Base-by-base conservation (phyloP, 352 stramenopile genomes). In the Thalassiosira exigua region DNA sequence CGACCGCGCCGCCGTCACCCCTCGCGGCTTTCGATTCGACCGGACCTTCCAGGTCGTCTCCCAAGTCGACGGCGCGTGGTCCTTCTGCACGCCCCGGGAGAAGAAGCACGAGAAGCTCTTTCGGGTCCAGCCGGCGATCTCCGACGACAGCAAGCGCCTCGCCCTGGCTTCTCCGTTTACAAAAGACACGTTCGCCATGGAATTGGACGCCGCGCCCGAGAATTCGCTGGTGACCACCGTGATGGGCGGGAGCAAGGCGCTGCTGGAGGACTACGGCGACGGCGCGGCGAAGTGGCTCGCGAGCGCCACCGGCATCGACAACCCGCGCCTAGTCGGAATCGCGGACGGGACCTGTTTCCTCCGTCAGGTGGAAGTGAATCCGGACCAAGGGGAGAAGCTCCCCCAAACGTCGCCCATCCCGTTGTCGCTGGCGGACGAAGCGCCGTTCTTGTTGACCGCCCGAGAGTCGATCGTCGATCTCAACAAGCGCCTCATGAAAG, bases 11-110 rank as follows among this genome's bases (percentile, higher is more conserved):
- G 33, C 22, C 22, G 67, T 76, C 3, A 79, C 59, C 7, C 59
- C 59, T 12, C 30, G 32, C 19, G 69, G 69, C 19, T 79, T 79
- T 61, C 27, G 62, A 24, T 21, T 39, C 33, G 69, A 79, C 73
- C 59, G 69, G 21, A 58, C 58, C n/a, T 54, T 70, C 42, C 69
- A 79, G 42, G 69, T 79, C 17, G 65, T 74, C 14, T 44, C n/a
- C 1, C 29, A 68, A 39, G 56, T 29, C 33, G 50, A 65, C 26
- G 69, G 41, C n/a, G 27, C 24, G 24, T 74, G 52, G 52, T 21
- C 24, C 22, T 79, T 60, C 51, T 79, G 69, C 33, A 79, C 69
- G 21, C 69, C 69, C 4, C 42, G 69, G 27, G 60, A 79, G 17
- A 56, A 44, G 17, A 12, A 19, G 3, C 65, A 30, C 26, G 59